A percentile compares a stretch with the other conserved stretches of the same genome.
Evolutionary conservation across 1,139 yeast genomes (phyloP).

Genomic region (Meyerozyma guilliermondii): DNA sequence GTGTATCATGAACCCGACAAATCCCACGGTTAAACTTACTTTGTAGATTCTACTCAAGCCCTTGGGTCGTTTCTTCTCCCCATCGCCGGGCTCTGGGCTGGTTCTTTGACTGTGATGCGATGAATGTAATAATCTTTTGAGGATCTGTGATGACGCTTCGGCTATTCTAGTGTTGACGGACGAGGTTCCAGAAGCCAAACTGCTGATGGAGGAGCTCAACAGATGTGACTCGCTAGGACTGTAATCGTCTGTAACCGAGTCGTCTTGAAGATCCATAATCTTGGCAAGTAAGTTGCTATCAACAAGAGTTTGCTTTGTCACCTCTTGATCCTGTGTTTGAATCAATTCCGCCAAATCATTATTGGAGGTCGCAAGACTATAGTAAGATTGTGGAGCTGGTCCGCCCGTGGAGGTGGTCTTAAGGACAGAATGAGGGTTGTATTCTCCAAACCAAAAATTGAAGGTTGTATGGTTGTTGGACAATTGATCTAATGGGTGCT

Average conservation of each 20-base stretch:
- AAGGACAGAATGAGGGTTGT: slow-evolving; percentile 17
- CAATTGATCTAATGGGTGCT: slow-evolving; percentile 24
- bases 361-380: slow-evolving; percentile 22
- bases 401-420: slow-evolving; percentile 13
- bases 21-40: slow-evolving; percentile 37
- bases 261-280: slow-evolving; percentile 22
- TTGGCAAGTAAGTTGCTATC: slow-evolving; percentile 18
- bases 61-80: slow-evolving; percentile 6
- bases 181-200: slow-evolving; percentile 27
- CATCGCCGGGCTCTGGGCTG: slow-evolving; percentile 3
- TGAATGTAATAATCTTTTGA: slow-evolving; percentile 20
- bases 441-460: slow-evolving; percentile 32
- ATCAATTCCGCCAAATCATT: neutral
- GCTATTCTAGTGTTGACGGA: slow-evolving; percentile 25
- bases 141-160: slow-evolving; percentile 26
- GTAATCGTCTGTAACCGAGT: slow-evolving; percentile 13
- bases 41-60: slow-evolving; percentile 18
- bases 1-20: slow-evolving; percentile 37
- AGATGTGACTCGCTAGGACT: slow-evolving; percentile 17
- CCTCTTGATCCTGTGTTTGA: slow-evolving; percentile 5
- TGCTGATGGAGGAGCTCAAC: slow-evolving; percentile 35
- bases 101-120: neutral
- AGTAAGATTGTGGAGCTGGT: slow-evolving; percentile 16
- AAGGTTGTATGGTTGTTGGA: slow-evolving; percentile 21
- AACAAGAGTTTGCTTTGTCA: slow-evolving; percentile 18